A percentile compares a stretch with the other conserved stretches of the same genome.
phyloP scores from a whole-genome alignment of 352 stramenopile genomes.

The Phytophthora ohioensis region DNA sequence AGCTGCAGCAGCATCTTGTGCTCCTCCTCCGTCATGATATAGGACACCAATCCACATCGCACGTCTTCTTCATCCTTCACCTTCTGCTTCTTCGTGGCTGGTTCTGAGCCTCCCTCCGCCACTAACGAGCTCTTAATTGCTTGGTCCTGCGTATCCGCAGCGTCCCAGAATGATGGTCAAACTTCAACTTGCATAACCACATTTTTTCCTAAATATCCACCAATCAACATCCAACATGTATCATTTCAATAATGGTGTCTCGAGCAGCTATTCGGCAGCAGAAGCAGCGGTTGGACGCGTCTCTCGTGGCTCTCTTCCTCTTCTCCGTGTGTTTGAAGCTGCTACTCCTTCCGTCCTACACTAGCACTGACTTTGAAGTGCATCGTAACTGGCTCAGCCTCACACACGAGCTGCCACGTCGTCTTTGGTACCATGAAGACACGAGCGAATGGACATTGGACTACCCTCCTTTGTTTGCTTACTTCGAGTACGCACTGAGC shows the following conservation, averaged over 20 bases:
- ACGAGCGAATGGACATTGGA: constrained; percentile 98
- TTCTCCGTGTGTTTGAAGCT: constrained; percentile 82
- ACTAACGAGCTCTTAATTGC: too few relatives aligned
- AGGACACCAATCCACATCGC: background rate
- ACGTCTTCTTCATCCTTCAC: background rate
- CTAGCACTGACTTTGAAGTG: constrained; percentile 98
- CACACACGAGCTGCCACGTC: constrained; percentile 89
- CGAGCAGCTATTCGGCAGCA: constrained; percentile 16
- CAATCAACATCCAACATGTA: constrained; percentile 21
- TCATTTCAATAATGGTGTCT: constrained; percentile 22
- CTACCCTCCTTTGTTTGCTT: constrained; percentile 98
- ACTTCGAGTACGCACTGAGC: constrained; percentile 94
- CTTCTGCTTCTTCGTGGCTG: background rate
- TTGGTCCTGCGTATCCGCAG: background rate
- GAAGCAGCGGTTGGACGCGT: constrained; percentile 45
- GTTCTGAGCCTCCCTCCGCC: background rate
- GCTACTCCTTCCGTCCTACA: constrained; percentile 94
- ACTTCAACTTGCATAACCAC: constrained; percentile 22
- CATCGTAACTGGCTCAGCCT: constrained; percentile 99
- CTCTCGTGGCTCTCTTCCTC: constrained; percentile 57
- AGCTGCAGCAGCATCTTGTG: constrained; percentile 1
- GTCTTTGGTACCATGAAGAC: constrained; percentile 95
- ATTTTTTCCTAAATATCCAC: constrained; percentile 2
- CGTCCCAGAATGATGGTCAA: constrained; percentile 24
- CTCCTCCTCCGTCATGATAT: background rate